Conservation (phyloP, 2,329 filamentous ascomycete species). For the Capronia coronata region DNA sequence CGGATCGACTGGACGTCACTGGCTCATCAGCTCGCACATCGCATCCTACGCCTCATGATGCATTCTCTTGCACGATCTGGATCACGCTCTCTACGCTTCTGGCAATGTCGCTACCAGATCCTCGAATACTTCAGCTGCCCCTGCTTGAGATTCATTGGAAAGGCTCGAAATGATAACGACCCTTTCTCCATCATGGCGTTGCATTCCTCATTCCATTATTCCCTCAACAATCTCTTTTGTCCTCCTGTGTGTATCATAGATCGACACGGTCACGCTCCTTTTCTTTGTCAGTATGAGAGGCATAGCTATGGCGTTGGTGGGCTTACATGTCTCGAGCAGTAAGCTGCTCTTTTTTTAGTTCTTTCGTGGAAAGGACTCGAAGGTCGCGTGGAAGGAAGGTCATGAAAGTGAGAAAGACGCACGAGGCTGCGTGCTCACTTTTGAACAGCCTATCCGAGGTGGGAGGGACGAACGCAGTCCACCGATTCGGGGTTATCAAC, state of each 20-base stretch:
- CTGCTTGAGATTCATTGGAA: background rate
- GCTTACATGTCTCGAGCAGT: background rate
- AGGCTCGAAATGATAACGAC: slow-evolving; percentile 20
- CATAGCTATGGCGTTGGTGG: slow-evolving; percentile 23
- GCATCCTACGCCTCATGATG: slow-evolving; percentile 5
- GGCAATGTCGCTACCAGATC: too few relatives aligned
- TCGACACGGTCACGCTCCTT: slow-evolving; percentile 8
- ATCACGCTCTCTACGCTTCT: slow-evolving; percentile 10
- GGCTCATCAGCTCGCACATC: too few relatives aligned
- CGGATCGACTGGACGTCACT: too few relatives aligned
- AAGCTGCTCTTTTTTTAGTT: background rate
- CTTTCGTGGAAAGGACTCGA: background rate
- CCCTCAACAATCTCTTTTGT: slow-evolving; percentile 2
- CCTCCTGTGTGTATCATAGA: slow-evolving; percentile 8
- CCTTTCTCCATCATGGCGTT: slow-evolving; percentile 3
- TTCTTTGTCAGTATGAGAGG: background rate
- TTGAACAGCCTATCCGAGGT: background rate
- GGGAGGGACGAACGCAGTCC: background rate
- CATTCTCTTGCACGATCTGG: background rate
- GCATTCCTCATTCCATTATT: background rate
- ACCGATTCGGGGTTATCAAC: too few relatives aligned
- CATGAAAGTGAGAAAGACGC: background rate
- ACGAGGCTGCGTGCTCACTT: background rate
- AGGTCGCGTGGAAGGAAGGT: background rate
- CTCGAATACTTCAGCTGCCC: background rate